These are phyloP conservation scores for Phaeodactylum tricornutum DNA, from an alignment of 108 stramenopile genomes.

Conservation along the genomic window DNA sequence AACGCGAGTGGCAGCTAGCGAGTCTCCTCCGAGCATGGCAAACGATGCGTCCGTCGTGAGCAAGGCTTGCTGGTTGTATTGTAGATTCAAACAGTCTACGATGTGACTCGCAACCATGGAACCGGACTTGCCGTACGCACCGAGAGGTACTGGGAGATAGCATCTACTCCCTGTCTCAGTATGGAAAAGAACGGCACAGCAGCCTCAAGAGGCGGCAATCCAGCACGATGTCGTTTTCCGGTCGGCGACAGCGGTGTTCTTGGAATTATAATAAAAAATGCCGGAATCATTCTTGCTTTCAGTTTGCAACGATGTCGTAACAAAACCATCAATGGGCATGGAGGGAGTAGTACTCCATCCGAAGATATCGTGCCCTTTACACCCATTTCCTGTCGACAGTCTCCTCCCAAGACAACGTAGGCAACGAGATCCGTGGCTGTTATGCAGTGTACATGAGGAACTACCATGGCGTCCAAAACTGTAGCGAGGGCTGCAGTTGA, in stretches of 20 bases:
- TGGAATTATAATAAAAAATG: conserved; percentile 48
- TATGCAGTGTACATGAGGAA: conserved; percentile 4
- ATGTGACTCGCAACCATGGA: conserved; percentile 37
- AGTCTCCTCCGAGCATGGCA: conserved; percentile 76
- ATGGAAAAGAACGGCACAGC: conserved; percentile 17
- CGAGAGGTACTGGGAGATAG: not conserved
- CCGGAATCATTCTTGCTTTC: conserved; percentile 43
- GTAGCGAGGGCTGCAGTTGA: conserved; percentile 12
- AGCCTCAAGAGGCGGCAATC: conserved; percentile 35
- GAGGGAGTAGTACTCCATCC: conserved; percentile 34
- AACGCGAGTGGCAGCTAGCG: conserved; percentile 67
- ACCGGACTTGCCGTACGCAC: conserved; percentile 38
- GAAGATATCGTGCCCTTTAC: conserved; percentile 4
- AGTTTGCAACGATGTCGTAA: conserved; percentile 34
- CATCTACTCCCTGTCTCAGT: not conserved
- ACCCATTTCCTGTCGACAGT: conserved; percentile 33
- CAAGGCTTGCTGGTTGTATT: conserved; percentile 38
- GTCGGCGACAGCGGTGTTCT: conserved; percentile 67
- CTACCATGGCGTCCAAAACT: conserved; percentile 46
- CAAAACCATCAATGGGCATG: conserved; percentile 39
- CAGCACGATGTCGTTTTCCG: conserved; percentile 50
- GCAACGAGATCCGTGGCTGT: conserved; percentile 29
- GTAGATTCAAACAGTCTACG: conserved; percentile 61
- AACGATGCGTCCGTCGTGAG: conserved; percentile 51
- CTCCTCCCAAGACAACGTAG: conserved; percentile 45